Base-by-base conservation (phyloP, 139 green algal species). In the Eudorina sp. region DNA sequence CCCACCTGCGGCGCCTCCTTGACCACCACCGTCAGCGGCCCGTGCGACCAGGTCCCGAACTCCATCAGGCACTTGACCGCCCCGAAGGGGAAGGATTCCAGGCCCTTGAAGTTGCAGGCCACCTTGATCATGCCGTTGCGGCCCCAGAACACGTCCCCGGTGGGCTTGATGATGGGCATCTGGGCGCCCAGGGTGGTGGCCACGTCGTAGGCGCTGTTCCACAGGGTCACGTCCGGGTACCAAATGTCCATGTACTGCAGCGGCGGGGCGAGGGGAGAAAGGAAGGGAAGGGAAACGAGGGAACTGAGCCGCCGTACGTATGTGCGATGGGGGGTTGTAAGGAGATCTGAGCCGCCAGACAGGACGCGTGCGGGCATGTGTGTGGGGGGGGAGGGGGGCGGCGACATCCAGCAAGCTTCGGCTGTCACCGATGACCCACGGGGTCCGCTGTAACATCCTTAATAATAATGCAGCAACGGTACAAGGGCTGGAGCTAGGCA, bases 231-330 rank as follows among this genome's bases (percentile, higher is more conserved):
- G 31, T 83, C 75, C 7, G 75, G 75, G 48, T 48, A 83, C 75
- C 75, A 83, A 31, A 83, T 68, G 75, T 83, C 75, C 75, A 68
- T 83, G 75, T 83, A 83, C 75, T 81, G 73, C 40, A 38, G 70
- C 13, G 70, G 8, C 6, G 41, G 25, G 70, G 69, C 23, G 9
- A 4, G 2, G 21, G 69, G 1, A 25, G 16, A 19, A 9, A 21
- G 40, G 69, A 2, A 53, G 69, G 19, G 23, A 7, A 19, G 21
- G 29, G 29, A n/a, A 29, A 25, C 51, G 51, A 13, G 13, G 51
- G 13, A 58, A 25, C 13, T 13, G 13, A 16, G 51, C 16, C 51
- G 51, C 16, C 13, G 51, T 58, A 21, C 16, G 25, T 14, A 16
- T 58, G 13, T 13, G 13, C 13, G 51, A 25, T 58, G 51, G 13